Conservation (phyloP, 805 yeast species). For the Yarrowia keelungensis region DNA sequence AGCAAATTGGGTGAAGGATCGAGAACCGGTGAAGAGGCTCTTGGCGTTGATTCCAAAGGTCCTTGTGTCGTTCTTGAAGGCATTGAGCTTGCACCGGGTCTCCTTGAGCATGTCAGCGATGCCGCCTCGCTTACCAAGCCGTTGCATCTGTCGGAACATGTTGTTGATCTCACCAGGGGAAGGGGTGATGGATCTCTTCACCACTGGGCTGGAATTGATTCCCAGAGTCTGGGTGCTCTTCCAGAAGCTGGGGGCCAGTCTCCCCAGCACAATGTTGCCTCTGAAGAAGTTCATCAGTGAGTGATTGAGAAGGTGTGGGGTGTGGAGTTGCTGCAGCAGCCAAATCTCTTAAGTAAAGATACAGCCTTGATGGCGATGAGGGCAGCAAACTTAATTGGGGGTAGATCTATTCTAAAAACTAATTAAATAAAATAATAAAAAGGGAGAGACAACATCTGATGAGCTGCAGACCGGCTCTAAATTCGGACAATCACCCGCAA, state of each 20-base stretch:
- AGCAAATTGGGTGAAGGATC: slow-evolving; percentile 7
- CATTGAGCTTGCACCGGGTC: slow-evolving; percentile 2
- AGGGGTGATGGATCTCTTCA: neutral
- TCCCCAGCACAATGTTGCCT: slow-evolving; percentile 20
- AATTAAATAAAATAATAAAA: no score
- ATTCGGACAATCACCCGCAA: no score
- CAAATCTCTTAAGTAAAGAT: neutral
- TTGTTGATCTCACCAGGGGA: slow-evolving; percentile 22
- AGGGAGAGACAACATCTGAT: no score
- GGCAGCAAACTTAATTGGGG: neutral
- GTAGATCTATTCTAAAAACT: neutral
- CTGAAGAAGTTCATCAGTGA: slow-evolving; percentile 21
- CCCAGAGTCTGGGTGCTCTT: slow-evolving; percentile 6
- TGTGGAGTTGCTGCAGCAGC: slow-evolving; percentile 17
- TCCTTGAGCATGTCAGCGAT: slow-evolving; percentile 33
- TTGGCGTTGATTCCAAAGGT: neutral
- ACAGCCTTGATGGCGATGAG: slow-evolving; percentile 11
- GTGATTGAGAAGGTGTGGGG: neutral
- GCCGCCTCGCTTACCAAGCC: slow-evolving; percentile 31
- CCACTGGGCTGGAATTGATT: neutral
- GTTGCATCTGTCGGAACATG: slow-evolving; percentile 32
- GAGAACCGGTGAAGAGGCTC: slow-evolving; percentile 5
- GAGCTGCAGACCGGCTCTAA: no score
- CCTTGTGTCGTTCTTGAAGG: slow-evolving; percentile 7
- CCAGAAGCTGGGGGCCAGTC: slow-evolving; percentile 30